Evolutionary conservation across 345 rosid species (phyloP), one percentile per base, ranked within the genome.

Genomic region (Gossypium thurberi): DNA sequence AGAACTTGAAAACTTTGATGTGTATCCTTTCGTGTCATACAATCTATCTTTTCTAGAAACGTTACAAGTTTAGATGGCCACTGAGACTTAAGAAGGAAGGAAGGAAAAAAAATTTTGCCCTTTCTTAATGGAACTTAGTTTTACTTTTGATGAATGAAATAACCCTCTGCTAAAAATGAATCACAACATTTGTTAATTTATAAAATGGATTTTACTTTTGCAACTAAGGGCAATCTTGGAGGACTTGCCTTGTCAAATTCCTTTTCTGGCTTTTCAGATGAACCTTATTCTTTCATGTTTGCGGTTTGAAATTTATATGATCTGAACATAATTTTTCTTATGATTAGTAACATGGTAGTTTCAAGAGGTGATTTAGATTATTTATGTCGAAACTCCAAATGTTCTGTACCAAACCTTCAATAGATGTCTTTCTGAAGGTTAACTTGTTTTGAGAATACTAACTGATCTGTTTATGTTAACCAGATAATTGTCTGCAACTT

Each of bases 401-500:
- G 2, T 53, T 26, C 10, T 33, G 6, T 69, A 53, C 63, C 12
- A 33, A 40, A 55, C 46, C 25, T 46, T 43, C n/a, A 10, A 42
- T 23, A 11, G 55, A 65, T 80, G 56, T 59, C 33, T 37, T 3
- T 18, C 73, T 56, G 51, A 73, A 47, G 51, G 66, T 78, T 77
- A 73, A 77, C 74, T 48, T 47, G 61, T 21, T 68, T 56, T 48
- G 60, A 56, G 57, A 80, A 37, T 53, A 47, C 80, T 73, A 79
- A 84, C 78, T 59, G 48, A 12, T 66, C 77, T 75, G 37, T 76
- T 84, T 82, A 74, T 73, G 55, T 82, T 80, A 74, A 69, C 74
- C 84, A 81, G 88, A 81, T 73, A 73, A 77, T 72, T 70, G 17
- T 37, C 77, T 82, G 78, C 83, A 72, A 67, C 78, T 73, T 42